Evolutionary conservation across 345 rosid species (phyloP).

Genomic region (Clarkia xantiana): DNA sequence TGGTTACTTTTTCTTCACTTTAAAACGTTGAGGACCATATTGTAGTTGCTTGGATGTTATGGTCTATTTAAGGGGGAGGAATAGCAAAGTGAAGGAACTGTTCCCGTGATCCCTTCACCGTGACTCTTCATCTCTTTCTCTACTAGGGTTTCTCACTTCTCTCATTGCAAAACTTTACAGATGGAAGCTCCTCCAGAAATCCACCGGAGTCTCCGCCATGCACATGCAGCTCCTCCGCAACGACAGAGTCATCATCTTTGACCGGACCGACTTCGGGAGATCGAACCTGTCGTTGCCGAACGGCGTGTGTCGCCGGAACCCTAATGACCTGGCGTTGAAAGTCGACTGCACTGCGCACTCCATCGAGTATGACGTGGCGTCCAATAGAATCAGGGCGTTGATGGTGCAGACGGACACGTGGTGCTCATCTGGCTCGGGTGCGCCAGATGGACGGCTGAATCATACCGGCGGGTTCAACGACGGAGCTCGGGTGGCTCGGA

Average conservation of each 20-base stretch:
- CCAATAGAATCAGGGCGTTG: slow-evolving; percentile 39
- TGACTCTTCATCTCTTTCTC: too few relatives aligned
- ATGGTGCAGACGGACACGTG: slow-evolving; percentile 57
- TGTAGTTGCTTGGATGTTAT: too few relatives aligned
- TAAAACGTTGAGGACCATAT: too few relatives aligned
- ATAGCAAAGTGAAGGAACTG: too few relatives aligned
- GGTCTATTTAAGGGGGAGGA: too few relatives aligned
- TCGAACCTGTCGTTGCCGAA: slow-evolving; percentile 51
- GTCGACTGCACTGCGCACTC: slow-evolving; percentile 82
- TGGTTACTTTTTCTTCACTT: too few relatives aligned
- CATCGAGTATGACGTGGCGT: slow-evolving; percentile 39
- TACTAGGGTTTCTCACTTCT: too few relatives aligned
- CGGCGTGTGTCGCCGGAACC: slow-evolving; percentile 46
- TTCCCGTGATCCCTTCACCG: too few relatives aligned
- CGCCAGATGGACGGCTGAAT: slow-evolving; percentile 43
- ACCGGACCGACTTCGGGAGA: slow-evolving; percentile 60
- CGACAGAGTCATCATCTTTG: slow-evolving; percentile 66
- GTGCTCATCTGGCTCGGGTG: slow-evolving; percentile 76
- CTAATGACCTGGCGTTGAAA: slow-evolving; percentile 23
- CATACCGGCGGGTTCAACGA: slow-evolving; percentile 57
- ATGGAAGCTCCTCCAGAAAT: slow-evolving; percentile 44
- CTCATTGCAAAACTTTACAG: too few relatives aligned
- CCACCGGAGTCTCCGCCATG: slow-evolving; percentile 71
- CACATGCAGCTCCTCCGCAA: slow-evolving; percentile 78
- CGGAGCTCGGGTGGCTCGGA: slow-evolving; percentile 18